phyloP scores from a whole-genome alignment of 1,284 basidiomycete species.

The Heterobasidion annosum region DNA sequence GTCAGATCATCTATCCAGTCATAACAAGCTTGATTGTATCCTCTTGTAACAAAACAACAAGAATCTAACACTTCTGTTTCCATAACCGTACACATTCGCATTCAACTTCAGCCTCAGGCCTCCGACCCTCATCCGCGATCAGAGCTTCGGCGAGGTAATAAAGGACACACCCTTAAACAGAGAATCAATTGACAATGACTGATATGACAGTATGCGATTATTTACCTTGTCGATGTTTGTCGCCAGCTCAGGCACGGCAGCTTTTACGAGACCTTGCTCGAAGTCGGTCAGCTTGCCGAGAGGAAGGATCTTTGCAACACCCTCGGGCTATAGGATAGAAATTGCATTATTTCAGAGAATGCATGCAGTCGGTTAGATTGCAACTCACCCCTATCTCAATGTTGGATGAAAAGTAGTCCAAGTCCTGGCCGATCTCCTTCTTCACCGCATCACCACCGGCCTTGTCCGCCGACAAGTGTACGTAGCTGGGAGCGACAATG shows the following conservation, averaged over 20 bases:
- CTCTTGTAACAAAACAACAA: not conserved
- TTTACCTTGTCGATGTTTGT: conserved; percentile 72
- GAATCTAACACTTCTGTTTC: not conserved
- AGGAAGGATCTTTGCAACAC: conserved; percentile 74
- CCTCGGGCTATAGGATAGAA: conserved; percentile 45
- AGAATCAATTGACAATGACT: not conserved
- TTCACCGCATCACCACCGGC: conserved; percentile 54
- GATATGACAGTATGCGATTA: not conserved
- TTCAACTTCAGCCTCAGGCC: not conserved
- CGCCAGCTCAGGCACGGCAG: conserved; percentile 73
- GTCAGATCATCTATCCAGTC: too few relatives aligned
- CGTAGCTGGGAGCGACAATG: conserved; percentile 79
- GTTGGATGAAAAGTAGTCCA: conserved; percentile 80
- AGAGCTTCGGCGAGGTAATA: not conserved
- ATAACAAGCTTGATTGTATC: not conserved
- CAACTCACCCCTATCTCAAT: conserved; percentile 75
- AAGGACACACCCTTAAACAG: not conserved
- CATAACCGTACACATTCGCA: not conserved
- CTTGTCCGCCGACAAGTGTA: conserved; percentile 74
- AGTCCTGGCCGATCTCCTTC: conserved; percentile 54
- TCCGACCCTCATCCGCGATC: not conserved
- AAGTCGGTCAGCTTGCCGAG: conserved; percentile 67
- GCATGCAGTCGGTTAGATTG: conserved; percentile 5
- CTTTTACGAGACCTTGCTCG: conserved; percentile 71
- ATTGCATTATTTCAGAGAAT: conserved; percentile 3